Evolutionary conservation across 2,329 filamentous ascomycete genomes (phyloP).

Genomic region (Scolecobasidium constrictum): DNA sequence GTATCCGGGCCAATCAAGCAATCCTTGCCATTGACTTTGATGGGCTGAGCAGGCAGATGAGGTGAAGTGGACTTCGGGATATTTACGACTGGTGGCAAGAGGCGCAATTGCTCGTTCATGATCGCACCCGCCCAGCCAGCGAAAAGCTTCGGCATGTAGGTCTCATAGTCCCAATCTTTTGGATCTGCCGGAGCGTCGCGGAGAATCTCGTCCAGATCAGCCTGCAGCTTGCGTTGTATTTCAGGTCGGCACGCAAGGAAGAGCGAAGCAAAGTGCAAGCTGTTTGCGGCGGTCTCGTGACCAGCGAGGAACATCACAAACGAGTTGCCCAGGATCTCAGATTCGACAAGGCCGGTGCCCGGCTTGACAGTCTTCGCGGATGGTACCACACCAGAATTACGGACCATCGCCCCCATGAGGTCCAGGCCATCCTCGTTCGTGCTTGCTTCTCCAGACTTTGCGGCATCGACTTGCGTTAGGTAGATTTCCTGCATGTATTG

Average conservation of each 20-base stretch:
- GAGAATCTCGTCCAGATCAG: constrained; percentile 57
- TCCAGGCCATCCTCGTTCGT: constrained; percentile 38
- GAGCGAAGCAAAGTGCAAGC: constrained; percentile 59
- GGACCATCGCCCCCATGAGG: constrained; percentile 43
- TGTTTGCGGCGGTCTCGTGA: constrained; percentile 71
- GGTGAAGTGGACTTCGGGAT: constrained; percentile 54
- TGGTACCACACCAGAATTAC: constrained; percentile 25
- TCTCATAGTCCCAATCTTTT: constrained; percentile 62
- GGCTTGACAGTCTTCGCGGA: background rate
- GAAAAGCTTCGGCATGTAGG: constrained; percentile 53
- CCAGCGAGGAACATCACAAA: constrained; percentile 56
- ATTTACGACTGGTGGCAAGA: constrained; percentile 59
- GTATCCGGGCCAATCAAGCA: constrained; percentile 47
- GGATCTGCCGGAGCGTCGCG: constrained; percentile 40
- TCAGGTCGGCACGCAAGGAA: constrained; percentile 55
- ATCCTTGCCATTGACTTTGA: constrained; percentile 48
- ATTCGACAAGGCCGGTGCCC: constrained; percentile 35
- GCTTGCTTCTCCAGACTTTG: constrained; percentile 11
- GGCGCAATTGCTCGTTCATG: constrained; percentile 66
- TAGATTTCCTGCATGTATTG: constrained; percentile 62
- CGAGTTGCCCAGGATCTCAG: constrained; percentile 63
- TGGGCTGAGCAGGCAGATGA: constrained; percentile 33
- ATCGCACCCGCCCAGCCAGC: constrained; percentile 61
- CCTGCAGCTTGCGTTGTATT: constrained; percentile 55
- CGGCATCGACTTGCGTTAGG: background rate